A percentile compares a stretch with the other conserved stretches of the same genome.
Conservation (phyloP, 2,329 filamentous ascomycete species). For the Chaetomium sp. region DNA sequence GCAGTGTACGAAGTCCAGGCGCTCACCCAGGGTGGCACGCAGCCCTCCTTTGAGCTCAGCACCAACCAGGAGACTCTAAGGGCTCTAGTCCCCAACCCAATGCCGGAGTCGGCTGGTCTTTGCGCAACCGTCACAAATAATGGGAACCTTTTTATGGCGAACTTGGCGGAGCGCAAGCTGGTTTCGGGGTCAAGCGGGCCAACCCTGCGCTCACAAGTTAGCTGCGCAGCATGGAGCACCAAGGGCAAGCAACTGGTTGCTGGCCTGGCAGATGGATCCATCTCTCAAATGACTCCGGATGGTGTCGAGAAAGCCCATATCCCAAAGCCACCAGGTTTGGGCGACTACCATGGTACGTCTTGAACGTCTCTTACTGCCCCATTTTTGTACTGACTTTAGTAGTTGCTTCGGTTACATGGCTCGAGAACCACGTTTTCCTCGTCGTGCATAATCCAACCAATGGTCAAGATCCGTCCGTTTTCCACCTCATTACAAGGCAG, state of each 20-base stretch:
- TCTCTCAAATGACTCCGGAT: constrained; percentile 80
- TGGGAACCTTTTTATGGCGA: constrained; percentile 82
- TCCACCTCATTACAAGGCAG: constrained; percentile 75
- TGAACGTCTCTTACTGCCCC: not conserved
- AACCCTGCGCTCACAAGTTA: constrained; percentile 72
- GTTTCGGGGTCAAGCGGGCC: constrained; percentile 60
- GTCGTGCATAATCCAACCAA: constrained; percentile 72
- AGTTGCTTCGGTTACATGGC: constrained; percentile 81
- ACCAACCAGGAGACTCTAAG: constrained; percentile 77
- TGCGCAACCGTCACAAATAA: constrained; percentile 79
- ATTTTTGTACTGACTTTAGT: constrained; percentile 9
- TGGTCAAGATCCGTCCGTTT: constrained; percentile 66
- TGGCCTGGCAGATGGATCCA: constrained; percentile 77
- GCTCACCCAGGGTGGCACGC: constrained; percentile 65
- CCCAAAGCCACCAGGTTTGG: constrained; percentile 71
- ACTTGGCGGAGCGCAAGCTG: constrained; percentile 69
- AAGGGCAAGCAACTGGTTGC: constrained; percentile 91
- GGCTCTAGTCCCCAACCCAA: constrained; percentile 78
- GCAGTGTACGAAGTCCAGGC: constrained; percentile 77
- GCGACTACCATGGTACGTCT: constrained; percentile 66
- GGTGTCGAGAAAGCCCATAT: constrained; percentile 77
- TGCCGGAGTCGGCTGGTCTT: constrained; percentile 68
- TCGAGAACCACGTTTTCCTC: constrained; percentile 85
- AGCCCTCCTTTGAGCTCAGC: constrained; percentile 71
- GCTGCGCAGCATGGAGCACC: constrained; percentile 86